Base-by-base conservation (phyloP, 2,329 filamentous ascomycete genomes). In the Cordyceps cicadae region DNA sequence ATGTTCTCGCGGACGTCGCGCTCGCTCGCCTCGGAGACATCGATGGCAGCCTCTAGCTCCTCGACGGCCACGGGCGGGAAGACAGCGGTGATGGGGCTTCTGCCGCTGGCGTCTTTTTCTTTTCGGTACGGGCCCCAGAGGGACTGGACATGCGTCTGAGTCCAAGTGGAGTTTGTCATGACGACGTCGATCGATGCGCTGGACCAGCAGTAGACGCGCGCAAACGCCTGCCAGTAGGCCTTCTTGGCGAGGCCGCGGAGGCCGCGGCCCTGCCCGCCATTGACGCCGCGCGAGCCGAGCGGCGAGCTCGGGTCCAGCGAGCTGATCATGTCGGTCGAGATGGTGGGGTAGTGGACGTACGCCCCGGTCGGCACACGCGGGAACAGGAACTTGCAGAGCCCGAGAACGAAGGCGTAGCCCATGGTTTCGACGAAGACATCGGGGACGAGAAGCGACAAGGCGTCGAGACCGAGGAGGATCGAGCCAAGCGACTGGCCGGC, bases 131-230 rank as follows among this genome's bases (percentile, higher is more conserved):
- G 81, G 0, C 86, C 87, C 93, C 93, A 97, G 8, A 97, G 80
- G 8, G 83, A 81, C 64, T 86, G 82, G 65, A 97, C 88, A 70
- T 97, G 92, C 1, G 76, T 81, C 66, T 94, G 88, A 0, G 94
- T 99, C 94, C 94, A 99, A 62, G 84, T 90, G 5, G 91, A 96
- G 74, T 99, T 99, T 62, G 94, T 96, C 90, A 97, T 96, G 66
- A 97, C 93, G 0, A 96, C 84, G 70, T 99, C 92, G 50, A 97
- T 84, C 17, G 88, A 87, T 24, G 88, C 84, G 24, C 94, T 94
- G 50, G 95, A 87, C 75, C 83, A 86, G 51, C 88, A 87, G 75
- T 99, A 99, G 2, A 95, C 73, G 50, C 79, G 77, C 0, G 94
- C 92, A 70, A 99, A 99, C 1, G 87, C 69, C 64, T 86, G 79